A percentile compares a stretch with the other conserved stretches of the same genome.
These are phyloP conservation scores for Ustilago tritici DNA, from an alignment of 1,284 basidiomycete genomes.

Conservation along the genomic window DNA sequence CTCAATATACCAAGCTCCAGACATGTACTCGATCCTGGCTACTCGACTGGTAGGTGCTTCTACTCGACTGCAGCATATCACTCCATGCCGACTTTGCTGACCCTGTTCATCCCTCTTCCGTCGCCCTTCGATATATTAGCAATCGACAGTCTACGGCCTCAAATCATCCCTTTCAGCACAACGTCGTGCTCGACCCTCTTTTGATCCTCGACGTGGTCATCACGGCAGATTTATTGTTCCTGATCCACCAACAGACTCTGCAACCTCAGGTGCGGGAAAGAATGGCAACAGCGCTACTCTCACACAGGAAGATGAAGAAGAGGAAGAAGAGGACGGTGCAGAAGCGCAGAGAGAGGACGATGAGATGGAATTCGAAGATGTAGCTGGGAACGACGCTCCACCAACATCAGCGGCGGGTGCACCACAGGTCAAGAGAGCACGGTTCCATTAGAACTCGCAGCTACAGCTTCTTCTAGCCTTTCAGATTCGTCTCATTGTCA, in stretches of 20 bases:
- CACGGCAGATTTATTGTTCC: constrained; percentile 57
- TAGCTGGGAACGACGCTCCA: not conserved
- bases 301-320: constrained; percentile 8
- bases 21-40: constrained; percentile 60
- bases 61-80: too few species aligned
- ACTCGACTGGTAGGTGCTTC: constrained; percentile 48
- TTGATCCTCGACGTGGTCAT: constrained; percentile 60
- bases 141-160: constrained; percentile 58
- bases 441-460: constrained; percentile 18
- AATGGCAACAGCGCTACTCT: constrained; percentile 5
- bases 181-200: constrained; percentile 44
- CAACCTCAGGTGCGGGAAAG: not conserved
- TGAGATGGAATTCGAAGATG: constrained; percentile 21
- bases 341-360: constrained; percentile 18
- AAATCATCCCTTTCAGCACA: constrained; percentile 40
- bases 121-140: constrained; percentile 22
- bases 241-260: constrained; percentile 14
- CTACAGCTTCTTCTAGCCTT: not conserved
- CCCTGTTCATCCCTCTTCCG: not conserved
- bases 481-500: not conserved
- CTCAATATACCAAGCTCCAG: constrained; percentile 64
- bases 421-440: constrained; percentile 22
- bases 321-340: constrained; percentile 9
- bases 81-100: not conserved
- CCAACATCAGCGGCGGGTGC: not conserved